phyloP scores from a whole-genome alignment of 169 alveolate species.

The Cryptosporidium viatorum region DNA sequence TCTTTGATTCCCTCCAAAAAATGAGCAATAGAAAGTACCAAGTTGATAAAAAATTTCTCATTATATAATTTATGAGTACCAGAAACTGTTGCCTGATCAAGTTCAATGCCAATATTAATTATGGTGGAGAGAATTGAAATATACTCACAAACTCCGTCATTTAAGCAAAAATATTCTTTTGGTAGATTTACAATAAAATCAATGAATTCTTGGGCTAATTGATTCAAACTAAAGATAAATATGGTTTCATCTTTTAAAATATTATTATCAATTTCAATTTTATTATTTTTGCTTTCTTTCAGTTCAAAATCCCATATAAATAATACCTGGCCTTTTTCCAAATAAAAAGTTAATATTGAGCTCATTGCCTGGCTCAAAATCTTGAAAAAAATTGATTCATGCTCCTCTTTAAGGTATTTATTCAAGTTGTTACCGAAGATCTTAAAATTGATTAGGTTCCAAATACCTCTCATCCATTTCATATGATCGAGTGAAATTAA shows the following conservation, averaged over 20 bases:
- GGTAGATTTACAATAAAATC: background rate
- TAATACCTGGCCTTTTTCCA: background rate
- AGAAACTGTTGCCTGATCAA: background rate
- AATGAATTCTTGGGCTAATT: constrained; percentile 11
- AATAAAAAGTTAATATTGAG: background rate
- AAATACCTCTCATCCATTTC: constrained; percentile 14
- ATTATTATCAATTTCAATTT: constrained; percentile 1
- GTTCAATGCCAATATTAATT: constrained; percentile 23
- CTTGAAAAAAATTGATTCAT: background rate
- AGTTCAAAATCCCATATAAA: constrained; percentile 43
- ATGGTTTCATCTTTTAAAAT: background rate
- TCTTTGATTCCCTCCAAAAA: background rate
- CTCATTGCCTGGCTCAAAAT: background rate
- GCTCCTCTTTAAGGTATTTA: background rate
- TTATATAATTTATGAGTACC: background rate
- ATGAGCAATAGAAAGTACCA: background rate
- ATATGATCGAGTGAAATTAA: constrained; percentile 20
- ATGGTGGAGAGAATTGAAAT: constrained; percentile 6
- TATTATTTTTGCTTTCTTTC: background rate
- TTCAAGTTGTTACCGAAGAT: background rate
- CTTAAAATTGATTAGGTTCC: background rate
- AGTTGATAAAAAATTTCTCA: background rate
- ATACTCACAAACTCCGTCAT: background rate
- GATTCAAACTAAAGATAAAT: background rate
- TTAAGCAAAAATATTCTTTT: background rate